Conservation (phyloP, 1,284 basidiomycete genomes). For the Sporisorium reilianum region DNA sequence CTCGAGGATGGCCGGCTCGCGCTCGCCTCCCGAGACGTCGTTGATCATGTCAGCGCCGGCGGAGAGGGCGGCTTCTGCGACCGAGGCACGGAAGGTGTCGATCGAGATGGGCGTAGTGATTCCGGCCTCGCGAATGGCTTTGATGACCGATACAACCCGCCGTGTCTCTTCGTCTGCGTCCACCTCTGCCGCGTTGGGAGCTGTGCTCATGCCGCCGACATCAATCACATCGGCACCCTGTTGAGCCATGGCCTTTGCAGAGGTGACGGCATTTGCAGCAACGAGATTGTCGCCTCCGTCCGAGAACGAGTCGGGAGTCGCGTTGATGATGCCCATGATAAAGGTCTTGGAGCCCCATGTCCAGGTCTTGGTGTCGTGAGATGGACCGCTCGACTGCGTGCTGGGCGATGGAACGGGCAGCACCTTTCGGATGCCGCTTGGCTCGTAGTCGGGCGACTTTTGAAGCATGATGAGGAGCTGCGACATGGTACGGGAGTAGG, state of each 20-base stretch:
- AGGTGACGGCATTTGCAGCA: conserved; percentile 56
- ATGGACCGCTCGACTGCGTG: conserved; percentile 6
- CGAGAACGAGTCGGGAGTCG: conserved; percentile 97
- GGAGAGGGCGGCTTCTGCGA: conserved; percentile 80
- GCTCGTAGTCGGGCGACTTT: conserved; percentile 52
- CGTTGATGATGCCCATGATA: conserved; percentile 94
- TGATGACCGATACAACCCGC: conserved; percentile 76
- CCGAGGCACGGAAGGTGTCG: conserved; percentile 89
- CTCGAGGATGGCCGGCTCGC: conserved; percentile 75
- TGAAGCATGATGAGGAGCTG: conserved; percentile 61
- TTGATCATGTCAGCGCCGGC: conserved; percentile 95
- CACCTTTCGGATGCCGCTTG: conserved; percentile 50
- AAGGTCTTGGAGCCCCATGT: conserved; percentile 72
- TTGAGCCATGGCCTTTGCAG: conserved; percentile 49
- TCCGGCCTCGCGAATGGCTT: conserved; percentile 57
- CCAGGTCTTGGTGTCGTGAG: conserved; percentile 43
- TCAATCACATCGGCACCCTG: conserved; percentile 81
- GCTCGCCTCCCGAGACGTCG: conserved; percentile 85
- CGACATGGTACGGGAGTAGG: conserved; percentile 53
- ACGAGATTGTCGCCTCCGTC: conserved; percentile 78
- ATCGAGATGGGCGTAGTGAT: conserved; percentile 79
- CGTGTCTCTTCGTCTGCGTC: conserved; percentile 76
- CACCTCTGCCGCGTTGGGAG: conserved; percentile 59
- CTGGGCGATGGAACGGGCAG: conserved; percentile 46
- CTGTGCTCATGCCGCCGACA: conserved; percentile 86